Conservation (phyloP, 441 rosid genomes). For the Francoa sonchifolia region DNA sequence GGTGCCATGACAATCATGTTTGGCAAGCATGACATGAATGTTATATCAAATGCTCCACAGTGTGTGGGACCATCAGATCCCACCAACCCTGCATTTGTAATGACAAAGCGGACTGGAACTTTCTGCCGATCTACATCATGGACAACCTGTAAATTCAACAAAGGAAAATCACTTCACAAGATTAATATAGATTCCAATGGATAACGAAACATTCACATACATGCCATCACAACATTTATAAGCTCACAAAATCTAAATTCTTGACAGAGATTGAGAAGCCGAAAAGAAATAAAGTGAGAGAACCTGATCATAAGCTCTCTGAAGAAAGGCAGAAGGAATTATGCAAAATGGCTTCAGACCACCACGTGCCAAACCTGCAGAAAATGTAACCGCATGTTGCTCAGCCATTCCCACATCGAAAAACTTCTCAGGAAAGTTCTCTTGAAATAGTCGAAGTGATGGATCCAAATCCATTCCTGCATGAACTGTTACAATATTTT, state of each 20-base stretch:
- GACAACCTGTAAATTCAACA: conserved; percentile 40
- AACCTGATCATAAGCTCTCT: conserved; percentile 95
- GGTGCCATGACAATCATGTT: conserved; percentile 97
- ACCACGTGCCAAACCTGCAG: conserved; percentile 87
- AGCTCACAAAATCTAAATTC: background rate
- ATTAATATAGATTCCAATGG: too few species aligned
- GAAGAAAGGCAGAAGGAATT: conserved; percentile 75
- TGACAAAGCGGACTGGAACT: conserved; percentile 78
- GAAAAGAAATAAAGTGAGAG: conserved; percentile 12
- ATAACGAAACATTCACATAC: background rate
- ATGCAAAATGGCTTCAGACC: conserved; percentile 91
- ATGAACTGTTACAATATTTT: conserved; percentile 65
- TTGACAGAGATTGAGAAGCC: background rate
- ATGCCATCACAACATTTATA: background rate
- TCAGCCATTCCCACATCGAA: conserved; percentile 92
- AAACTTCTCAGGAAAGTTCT: conserved; percentile 57
- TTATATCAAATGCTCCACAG: conserved; percentile 82
- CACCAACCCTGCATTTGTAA: conserved; percentile 81
- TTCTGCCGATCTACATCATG: conserved; percentile 85
- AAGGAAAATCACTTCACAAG: conserved; percentile 1
- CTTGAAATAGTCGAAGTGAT: conserved; percentile 47
- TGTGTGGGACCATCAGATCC: conserved; percentile 82
- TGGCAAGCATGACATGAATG: conserved; percentile 90
- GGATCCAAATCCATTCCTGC: conserved; percentile 80
- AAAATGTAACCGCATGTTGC: conserved; percentile 90